Conservation (phyloP, 2,329 filamentous ascomycete genomes). For the Fusarium sp. region DNA sequence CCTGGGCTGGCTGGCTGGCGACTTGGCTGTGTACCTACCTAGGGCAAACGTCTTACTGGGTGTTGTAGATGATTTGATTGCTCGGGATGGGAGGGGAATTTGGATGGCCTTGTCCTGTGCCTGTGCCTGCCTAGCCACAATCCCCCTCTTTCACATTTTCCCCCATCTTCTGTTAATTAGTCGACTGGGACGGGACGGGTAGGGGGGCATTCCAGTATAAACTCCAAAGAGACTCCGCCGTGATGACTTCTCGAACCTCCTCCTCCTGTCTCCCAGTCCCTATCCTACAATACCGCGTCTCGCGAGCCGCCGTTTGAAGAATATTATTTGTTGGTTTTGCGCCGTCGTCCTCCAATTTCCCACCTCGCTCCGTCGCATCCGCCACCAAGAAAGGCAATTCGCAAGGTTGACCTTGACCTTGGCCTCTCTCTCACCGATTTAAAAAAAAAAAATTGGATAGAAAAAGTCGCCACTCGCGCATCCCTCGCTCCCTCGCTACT, state of each 20-base stretch:
- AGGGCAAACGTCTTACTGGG: conserved; percentile 1
- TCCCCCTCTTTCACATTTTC: conserved; percentile 3
- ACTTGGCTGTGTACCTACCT: conserved; percentile 5
- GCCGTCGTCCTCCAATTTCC: conserved; percentile 26
- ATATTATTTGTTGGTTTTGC: conserved; percentile 21
- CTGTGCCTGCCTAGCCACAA: conserved; percentile 17
- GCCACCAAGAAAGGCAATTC: conserved; percentile 31
- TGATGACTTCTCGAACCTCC: not conserved
- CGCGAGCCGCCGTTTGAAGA: conserved; percentile 9
- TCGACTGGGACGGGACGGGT: not conserved
- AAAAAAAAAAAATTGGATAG: conserved; percentile 26
- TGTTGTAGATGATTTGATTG: conserved; percentile 4
- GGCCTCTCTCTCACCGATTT: conserved; percentile 18
- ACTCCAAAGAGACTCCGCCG: conserved; percentile 14
- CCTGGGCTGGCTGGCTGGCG: not conserved
- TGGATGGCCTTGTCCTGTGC: conserved; percentile 6
- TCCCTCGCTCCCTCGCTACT: not conserved
- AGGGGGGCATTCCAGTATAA: conserved; percentile 23
- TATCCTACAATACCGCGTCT: not conserved
- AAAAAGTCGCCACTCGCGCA: conserved; percentile 39
- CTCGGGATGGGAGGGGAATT: conserved; percentile 13
- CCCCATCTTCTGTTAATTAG: not conserved
- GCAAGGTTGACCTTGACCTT: conserved; percentile 37
- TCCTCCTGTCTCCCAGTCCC: not conserved
- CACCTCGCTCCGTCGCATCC: conserved; percentile 23